Percentiles rank a stretch among this genome's conserved stretches.
Conservation (phyloP, 371 early-diverging fungal species). For the Actinomucor elegans region DNA sequence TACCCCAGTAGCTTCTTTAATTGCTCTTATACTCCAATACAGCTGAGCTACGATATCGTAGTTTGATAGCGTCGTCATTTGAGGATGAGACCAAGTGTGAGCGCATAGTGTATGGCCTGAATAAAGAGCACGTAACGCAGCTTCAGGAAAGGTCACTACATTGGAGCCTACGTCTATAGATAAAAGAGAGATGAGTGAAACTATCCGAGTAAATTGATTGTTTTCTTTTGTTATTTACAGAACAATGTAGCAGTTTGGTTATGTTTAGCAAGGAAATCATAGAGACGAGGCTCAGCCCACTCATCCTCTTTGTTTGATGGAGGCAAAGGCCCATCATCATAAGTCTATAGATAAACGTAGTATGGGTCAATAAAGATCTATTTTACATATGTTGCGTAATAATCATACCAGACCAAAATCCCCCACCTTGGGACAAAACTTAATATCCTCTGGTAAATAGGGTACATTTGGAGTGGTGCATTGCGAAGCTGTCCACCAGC, state of each 20-base stretch:
- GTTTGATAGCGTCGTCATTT: slow-evolving; percentile 44
- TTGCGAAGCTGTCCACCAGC: slow-evolving; percentile 21
- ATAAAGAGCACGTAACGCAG: slow-evolving; percentile 37
- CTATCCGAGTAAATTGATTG: no score
- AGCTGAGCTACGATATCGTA: slow-evolving; percentile 48
- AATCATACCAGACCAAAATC: slow-evolving; percentile 26
- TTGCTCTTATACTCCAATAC: slow-evolving; percentile 45
- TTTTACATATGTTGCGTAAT: not conserved
- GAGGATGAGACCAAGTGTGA: slow-evolving; percentile 56
- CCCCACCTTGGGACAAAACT: slow-evolving; percentile 10
- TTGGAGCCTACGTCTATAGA: slow-evolving; percentile 46
- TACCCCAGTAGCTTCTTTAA: slow-evolving; percentile 51
- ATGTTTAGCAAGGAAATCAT: slow-evolving; percentile 22
- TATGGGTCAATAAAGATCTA: not conserved
- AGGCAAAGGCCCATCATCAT: slow-evolving; percentile 30
- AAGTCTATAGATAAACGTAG: slow-evolving; percentile 11
- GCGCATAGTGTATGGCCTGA: slow-evolving; percentile 44
- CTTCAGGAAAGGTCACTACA: slow-evolving; percentile 37
- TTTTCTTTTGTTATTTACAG: slow-evolving; percentile 19
- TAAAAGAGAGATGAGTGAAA: not conserved
- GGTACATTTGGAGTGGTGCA: slow-evolving; percentile 16
- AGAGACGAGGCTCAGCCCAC: slow-evolving; percentile 29
- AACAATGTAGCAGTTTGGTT: slow-evolving; percentile 29
- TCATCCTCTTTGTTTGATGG: slow-evolving; percentile 8
- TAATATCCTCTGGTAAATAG: slow-evolving; percentile 20